These are phyloP conservation scores for rapeseed (Brassica napus) DNA, from an alignment of 345 rosid genomes.

Conservation along the genomic window DNA sequence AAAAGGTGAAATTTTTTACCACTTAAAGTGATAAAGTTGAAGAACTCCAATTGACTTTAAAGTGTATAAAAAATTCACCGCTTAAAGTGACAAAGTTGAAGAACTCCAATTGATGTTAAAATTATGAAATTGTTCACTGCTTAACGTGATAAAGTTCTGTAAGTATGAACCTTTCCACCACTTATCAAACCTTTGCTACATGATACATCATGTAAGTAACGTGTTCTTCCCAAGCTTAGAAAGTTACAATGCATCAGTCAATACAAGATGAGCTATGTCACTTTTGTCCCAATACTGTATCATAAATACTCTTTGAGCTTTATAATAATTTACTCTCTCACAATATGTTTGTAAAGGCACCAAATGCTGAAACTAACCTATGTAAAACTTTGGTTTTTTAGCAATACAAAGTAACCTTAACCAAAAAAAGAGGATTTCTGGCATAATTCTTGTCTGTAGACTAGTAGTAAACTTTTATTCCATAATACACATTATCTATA, in stretches of 20 bases:
- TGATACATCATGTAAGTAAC: background rate
- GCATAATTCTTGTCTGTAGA: background rate
- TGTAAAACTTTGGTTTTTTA: background rate
- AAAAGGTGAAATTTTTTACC: background rate
- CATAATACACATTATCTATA: background rate
- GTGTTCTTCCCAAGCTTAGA: background rate
- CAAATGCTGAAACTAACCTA: background rate
- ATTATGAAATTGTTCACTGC: background rate
- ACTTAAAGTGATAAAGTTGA: background rate
- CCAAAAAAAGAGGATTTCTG: background rate
- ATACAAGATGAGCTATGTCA: background rate
- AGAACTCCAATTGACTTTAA: background rate
- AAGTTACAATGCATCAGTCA: background rate
- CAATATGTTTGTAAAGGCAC: background rate
- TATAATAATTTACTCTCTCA: background rate
- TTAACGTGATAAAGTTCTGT: background rate
- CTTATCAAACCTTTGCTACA: background rate
- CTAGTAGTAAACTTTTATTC: background rate
- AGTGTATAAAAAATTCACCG: no score
- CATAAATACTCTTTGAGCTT: background rate
- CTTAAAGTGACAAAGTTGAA: background rate
- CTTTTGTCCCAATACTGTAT: background rate
- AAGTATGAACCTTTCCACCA: background rate
- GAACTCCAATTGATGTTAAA: background rate
- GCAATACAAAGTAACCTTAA: background rate